Conservation (phyloP, 345 rosid species). For the Lepidium sativum region DNA sequence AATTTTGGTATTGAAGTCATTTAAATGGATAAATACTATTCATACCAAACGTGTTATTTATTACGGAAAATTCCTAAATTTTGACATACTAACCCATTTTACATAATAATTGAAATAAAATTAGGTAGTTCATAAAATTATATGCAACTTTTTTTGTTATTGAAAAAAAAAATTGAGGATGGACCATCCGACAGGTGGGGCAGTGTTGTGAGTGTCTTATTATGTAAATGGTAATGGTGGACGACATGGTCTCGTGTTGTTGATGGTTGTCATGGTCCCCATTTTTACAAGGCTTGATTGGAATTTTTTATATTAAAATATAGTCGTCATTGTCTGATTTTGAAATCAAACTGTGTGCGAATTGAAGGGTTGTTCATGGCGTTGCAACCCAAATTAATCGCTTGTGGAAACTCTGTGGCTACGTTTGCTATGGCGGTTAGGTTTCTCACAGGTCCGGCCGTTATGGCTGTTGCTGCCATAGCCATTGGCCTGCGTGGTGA, state of each 20-base stretch:
- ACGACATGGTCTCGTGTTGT: conserved; percentile 33
- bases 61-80: background rate
- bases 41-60: conserved; percentile 4
- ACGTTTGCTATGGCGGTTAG: conserved; percentile 78
- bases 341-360: background rate
- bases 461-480: conserved; percentile 88
- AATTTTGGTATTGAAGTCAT: background rate
- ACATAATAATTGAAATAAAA: background rate
- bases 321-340: background rate
- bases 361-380: conserved; percentile 91
- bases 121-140: background rate
- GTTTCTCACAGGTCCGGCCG: conserved; percentile 79
- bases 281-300: conserved; percentile 20
- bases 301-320: background rate
- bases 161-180: background rate
- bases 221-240: conserved; percentile 30
- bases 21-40: background rate
- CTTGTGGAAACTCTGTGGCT: conserved; percentile 83
- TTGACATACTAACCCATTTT: conserved; percentile 2
- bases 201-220: conserved; percentile 23
- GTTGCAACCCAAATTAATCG: conserved; percentile 86
- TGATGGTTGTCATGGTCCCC: conserved; percentile 32
- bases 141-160: conserved; percentile 1
- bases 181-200: conserved; percentile 33
- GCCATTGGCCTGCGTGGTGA: conserved; percentile 72